Percentiles rank a stretch among this genome's conserved stretches.
Conservation (phyloP, 2,329 filamentous ascomycete genomes). For the Periglandula ipomoeae region DNA sequence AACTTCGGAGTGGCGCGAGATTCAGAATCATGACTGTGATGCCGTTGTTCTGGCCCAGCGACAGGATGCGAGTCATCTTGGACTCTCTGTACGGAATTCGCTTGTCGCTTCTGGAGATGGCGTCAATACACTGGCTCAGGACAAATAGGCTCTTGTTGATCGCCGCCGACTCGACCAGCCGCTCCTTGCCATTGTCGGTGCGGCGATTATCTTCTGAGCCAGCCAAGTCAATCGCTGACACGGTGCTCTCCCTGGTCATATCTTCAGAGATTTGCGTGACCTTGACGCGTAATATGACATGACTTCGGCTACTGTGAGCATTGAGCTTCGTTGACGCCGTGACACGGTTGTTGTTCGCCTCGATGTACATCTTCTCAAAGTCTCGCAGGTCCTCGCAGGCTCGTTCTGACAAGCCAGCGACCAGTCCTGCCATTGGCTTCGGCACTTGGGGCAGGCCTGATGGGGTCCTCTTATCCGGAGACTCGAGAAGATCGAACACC, state of each 20-base stretch:
- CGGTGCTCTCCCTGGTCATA: conserved; percentile 65
- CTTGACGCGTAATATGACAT: conserved; percentile 87
- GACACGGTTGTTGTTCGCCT: conserved; percentile 82
- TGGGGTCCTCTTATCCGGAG: conserved; percentile 75
- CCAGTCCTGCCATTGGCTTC: conserved; percentile 85
- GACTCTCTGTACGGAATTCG: conserved; percentile 90
- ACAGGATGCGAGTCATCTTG: conserved; percentile 94
- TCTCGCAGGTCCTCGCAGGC: conserved; percentile 79
- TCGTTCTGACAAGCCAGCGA: conserved; percentile 77
- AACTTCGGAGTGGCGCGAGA: conserved; percentile 80
- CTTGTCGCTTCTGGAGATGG: conserved; percentile 65
- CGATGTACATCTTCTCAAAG: conserved; percentile 82
- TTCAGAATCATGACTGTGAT: conserved; percentile 96
- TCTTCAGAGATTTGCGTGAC: conserved; percentile 66
- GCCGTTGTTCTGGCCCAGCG: conserved; percentile 87
- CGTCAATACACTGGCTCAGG: conserved; percentile 88
- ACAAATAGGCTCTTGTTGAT: conserved; percentile 98
- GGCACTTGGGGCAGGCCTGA: conserved; percentile 69
- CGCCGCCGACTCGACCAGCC: conserved; percentile 87
- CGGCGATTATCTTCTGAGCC: conserved; percentile 92
- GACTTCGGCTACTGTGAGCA: conserved; percentile 79
- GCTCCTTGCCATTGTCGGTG: conserved; percentile 87
- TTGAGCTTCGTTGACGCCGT: conserved; percentile 90
- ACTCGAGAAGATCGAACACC: conserved; percentile 82
- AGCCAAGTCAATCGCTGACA: conserved; percentile 88